These are phyloP conservation scores for Penicillium ucsense DNA, from an alignment of 495 filamentous ascomycete species.

Conservation along the genomic window DNA sequence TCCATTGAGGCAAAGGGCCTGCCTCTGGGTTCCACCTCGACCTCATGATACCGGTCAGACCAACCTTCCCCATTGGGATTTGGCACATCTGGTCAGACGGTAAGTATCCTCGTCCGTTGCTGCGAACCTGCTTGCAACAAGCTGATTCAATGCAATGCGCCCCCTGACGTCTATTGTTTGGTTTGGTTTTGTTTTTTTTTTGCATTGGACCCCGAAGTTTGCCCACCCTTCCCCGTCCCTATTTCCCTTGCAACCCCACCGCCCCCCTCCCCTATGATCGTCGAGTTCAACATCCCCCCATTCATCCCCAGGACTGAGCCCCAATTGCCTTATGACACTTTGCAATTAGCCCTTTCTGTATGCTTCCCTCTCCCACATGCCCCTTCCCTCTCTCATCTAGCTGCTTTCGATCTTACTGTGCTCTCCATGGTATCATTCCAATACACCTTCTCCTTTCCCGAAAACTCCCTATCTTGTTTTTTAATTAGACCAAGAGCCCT, in stretches of 20 bases:
- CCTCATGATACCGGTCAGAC: no score
- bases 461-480: constrained; percentile 18
- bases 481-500: constrained; percentile 38
- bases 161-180: no score
- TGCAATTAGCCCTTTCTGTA: constrained; percentile 10
- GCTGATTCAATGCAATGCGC: no score
- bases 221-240: constrained; percentile 1
- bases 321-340: constrained; percentile 13
- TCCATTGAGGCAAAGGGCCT: no score
- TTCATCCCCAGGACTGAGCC: constrained; percentile 1
- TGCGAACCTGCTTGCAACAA: no score
- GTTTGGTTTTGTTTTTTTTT: no score
- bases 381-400: constrained; percentile 14
- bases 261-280: no score
- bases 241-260: background rate
- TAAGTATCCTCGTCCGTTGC: no score
- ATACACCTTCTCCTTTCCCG: no score
- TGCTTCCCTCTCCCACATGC: constrained; percentile 26
- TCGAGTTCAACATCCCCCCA: background rate
- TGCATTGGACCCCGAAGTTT: constrained; percentile 1
- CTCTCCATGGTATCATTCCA: constrained; percentile 2
- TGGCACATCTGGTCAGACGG: no score
- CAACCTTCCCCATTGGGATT: no score
- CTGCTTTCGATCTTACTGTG: constrained; percentile 10
- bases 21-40: no score